Base-by-base conservation (phyloP, 306 rosid species). In the Albizia julibrissin region DNA sequence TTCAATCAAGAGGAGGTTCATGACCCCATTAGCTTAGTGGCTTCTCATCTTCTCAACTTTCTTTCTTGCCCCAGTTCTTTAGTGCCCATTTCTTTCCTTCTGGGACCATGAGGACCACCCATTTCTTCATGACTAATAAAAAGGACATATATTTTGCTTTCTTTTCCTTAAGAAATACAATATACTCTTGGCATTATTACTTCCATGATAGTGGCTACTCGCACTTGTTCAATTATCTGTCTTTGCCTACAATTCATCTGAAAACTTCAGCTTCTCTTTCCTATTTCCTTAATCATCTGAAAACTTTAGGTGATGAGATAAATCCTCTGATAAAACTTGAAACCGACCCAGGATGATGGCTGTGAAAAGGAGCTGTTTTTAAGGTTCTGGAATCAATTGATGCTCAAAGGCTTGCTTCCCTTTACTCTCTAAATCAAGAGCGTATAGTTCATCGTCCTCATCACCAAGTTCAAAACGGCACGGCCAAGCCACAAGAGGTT, bases 1-100 rank as follows among this genome's bases (percentile, higher is more conserved):
- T 80, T 86, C 82, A 84, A 88, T 76, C 81, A 74, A 72, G 76
- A 80, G 81, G 80, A 80, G 79, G 80, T 75, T 82, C 66, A 81
- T 69, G 87, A 83, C 88, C 88, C 91, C 89, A 67, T 80, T 43
- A 61, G 44, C 56, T 44, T 11, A 67, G 84, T 85, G 88, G 78
- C 85, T 79, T 86, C 83, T 83, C 89, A 67, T 81, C 81, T 72
- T 66, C 81, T 69, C 70, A 58, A 9, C 78, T 82, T 82, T 80
- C 82, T 69, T 78, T 22, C 50, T 42, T 69, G 26, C 54, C 66
- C 0, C n/a, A 56, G 1, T 84, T 72, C 69, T 22, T 34, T 79
- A 82, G 40, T 84, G 34, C n/a, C 75, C 40, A 50, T 82, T 24
- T 69, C 52, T 24, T 72, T 72, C 19, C 61, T 29, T 27, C 54